phyloP scores from a whole-genome alignment of 139 green algal genomes.

The Chlamydomonas eustigma region DNA sequence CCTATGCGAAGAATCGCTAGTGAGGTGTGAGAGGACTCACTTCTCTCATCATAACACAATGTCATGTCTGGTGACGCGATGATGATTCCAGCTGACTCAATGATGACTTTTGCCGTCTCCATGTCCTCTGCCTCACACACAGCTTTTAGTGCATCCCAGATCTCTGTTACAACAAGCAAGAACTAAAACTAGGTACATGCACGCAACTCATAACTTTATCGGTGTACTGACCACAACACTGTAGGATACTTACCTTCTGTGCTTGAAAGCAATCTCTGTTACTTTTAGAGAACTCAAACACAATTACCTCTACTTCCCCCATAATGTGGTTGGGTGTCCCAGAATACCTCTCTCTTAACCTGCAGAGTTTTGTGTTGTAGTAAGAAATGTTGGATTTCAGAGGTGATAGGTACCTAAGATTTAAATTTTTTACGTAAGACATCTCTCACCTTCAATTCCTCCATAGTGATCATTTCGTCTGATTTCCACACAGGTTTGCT shows the following conservation, averaged over 20 bases:
- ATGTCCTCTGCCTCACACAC: constrained; percentile 37
- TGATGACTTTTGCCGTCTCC: constrained; percentile 53
- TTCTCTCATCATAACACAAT: constrained; percentile 78
- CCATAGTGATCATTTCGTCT: neutral
- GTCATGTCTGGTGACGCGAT: constrained; percentile 68
- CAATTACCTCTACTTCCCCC: constrained; percentile 65
- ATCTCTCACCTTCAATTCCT: neutral
- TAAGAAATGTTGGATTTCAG: neutral
- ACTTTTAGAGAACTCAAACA: no score
- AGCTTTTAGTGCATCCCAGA: constrained; percentile 36
- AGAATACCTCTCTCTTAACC: constrained; percentile 78
- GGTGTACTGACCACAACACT: no score
- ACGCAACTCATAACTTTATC: no score
- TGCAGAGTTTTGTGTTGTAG: constrained; percentile 26
- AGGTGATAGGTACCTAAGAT: neutral
- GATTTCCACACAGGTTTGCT: neutral
- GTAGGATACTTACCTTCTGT: no score
- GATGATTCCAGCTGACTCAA: constrained; percentile 79
- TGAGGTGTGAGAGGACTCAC: constrained; percentile 19
- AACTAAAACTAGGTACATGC: no score
- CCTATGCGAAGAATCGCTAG: neutral
- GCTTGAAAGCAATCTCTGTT: no score
- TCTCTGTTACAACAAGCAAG: no score
- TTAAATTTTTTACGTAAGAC: no score
- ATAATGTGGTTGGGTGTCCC: constrained; percentile 88